Evolutionary conservation across 805 yeast species (phyloP), one percentile per base, ranked within the genome.

Genomic region (Metschnikowia cerradonensis): DNA sequence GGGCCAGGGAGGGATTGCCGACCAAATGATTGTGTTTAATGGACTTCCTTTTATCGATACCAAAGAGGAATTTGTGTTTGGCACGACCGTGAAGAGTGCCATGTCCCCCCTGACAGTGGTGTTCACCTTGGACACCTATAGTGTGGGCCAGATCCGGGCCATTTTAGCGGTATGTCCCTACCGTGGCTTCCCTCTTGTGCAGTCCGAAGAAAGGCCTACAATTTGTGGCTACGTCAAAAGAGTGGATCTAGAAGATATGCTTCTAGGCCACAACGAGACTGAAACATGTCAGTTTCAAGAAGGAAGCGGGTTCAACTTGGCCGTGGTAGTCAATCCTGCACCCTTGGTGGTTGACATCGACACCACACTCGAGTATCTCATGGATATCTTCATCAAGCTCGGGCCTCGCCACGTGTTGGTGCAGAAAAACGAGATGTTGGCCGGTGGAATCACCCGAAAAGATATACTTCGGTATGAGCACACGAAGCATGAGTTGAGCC

Each of bases 1-100:
- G 74, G 96, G 96, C 2, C 73, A 78, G 22, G 82, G 82, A 0
- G 99, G 98, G 1, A 92, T 94, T 53, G 97, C 99, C 0, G 99
- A 94, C 64, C 95, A 90, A 67, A 91, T 91, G 88, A 90, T 95
- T 54, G 71, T 74, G 37, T 87, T 88, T 60, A 91, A 90, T 67
- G 97, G 97, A 0, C 75, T 88, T 43, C 99, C 99, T 0, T 81
- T 81, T 52, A 76, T 92, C 26, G 90, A 81, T 62, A 72, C 82
- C 11, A 86, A 86, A 60, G 91, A 85, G 55, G 89, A 84, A 41
- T 82, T 78, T 53, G 71, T 70, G 15, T 83, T 84, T 60, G 62
- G 63, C 39, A 62, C 67, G 2, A 62, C 66, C 2, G 76, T 71
- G 11, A 81, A 78, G 35, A 80, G 79, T 0, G 86, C 92, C 4